Evolutionary conservation across 164 flowering plant species (phyloP).

Genomic region (Tetracentron sinense): DNA sequence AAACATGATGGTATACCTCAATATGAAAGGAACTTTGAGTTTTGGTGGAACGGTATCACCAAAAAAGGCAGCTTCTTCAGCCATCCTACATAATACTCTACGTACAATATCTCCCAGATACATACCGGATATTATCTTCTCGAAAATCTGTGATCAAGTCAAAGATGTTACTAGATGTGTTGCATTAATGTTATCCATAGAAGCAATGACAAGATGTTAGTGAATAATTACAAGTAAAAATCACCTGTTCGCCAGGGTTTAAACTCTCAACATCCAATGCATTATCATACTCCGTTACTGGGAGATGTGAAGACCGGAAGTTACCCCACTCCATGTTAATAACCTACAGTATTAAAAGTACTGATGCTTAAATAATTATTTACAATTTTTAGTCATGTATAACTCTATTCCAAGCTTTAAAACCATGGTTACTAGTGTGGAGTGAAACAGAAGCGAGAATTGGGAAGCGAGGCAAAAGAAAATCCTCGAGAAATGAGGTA

Average conservation of each 20-base stretch:
- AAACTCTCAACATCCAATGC: conserved; percentile 77
- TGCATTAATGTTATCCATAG: background rate
- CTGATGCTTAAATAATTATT: background rate
- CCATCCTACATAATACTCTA: conserved; percentile 62
- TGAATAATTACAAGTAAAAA: background rate
- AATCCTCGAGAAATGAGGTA: too few relatives aligned
- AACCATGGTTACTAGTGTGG: too few relatives aligned
- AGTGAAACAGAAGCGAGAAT: too few relatives aligned
- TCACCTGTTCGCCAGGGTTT: conserved; percentile 90
- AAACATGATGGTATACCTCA: conserved; percentile 42
- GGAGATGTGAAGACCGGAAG: conserved; percentile 85
- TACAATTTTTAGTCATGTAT: too few relatives aligned
- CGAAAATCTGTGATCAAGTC: conserved; percentile 60
- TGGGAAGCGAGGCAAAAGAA: too few relatives aligned
- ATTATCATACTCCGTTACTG: conserved; percentile 79
- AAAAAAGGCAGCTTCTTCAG: conserved; percentile 89
- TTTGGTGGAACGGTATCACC: conserved; percentile 84
- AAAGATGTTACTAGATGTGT: conserved; percentile 1
- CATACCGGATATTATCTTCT: conserved; percentile 94
- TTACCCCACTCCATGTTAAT: conserved; percentile 99
- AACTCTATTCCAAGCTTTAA: too few relatives aligned
- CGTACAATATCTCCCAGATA: conserved; percentile 93
- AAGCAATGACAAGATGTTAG: conserved; percentile 1
- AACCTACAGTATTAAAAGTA: conserved; percentile 42
- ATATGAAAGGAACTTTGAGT: conserved; percentile 56